Base-by-base conservation (phyloP, 768 basidiomycete genomes). In the Leucocoprinus sp. region DNA sequence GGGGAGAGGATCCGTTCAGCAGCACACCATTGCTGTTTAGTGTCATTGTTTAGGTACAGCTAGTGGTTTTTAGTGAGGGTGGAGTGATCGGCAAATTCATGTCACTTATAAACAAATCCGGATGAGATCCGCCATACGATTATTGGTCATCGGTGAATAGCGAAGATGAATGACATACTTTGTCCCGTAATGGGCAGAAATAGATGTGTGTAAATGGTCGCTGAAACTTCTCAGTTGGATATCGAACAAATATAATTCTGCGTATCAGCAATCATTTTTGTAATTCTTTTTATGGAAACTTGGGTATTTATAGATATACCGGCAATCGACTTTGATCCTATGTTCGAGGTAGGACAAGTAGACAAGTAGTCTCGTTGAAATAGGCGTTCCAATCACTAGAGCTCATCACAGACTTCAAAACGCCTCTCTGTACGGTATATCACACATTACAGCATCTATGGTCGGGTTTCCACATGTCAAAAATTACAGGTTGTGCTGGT, bases 61-160 rank as follows among this genome's bases (percentile, higher is more conserved):
- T n/a, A n/a, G n/a, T n/a, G n/a, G 11, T 23, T 24, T 23, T n/a
- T 8, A 43, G 17, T 5, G 38, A 24, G n/a, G 14, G 37, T n/a
- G n/a, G 27, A 38, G 21, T 8, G 18, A 19, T 39, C 14, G 27
- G 19, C 23, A 26, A 37, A 29, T 24, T 24, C 5, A 22, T 41
- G 39, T 28, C 33, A 42, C 39, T 48, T 48, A 48, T 48, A 48
- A 42, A 48, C 7, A 14, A 31, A 38, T 35, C 54, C 61, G 61
- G 61, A 60, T 62, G 57, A 62, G 61, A 62, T 62, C 61, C 61
- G 61, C 50, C 9, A 49, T 53, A 34, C 14, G 31, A 21, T 48
- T 38, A 37, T 45, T 33, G 42, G 52, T 55, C 49, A 53, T 42
- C 52, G 42, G 38, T 55, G 45, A 38, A 41, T 37, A 35, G 12